phyloP scores from a whole-genome alignment of 352 stramenopile genomes.

The Elongisporangium prolatum region DNA sequence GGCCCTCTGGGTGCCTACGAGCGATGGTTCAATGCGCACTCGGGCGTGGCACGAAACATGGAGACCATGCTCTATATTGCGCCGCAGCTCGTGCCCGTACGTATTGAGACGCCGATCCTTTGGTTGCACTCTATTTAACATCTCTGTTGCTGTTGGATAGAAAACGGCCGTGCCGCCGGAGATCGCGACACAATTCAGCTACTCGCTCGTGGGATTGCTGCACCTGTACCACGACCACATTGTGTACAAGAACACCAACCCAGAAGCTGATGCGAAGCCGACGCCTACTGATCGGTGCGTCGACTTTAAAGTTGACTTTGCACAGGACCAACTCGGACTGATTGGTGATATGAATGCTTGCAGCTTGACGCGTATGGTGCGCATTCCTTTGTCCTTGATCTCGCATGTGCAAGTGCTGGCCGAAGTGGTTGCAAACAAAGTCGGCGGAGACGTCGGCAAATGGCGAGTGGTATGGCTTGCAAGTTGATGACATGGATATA shows the following conservation, averaged over 20 bases:
- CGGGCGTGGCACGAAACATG: slow-evolving; percentile 61
- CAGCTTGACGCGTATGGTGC: slow-evolving; percentile 52
- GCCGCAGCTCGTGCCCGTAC: slow-evolving; percentile 70
- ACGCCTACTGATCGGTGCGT: slow-evolving; percentile 24
- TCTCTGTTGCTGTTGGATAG: slow-evolving; percentile 11
- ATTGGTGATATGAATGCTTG: neutral
- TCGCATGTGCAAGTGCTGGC: slow-evolving; percentile 77
- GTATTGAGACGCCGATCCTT: slow-evolving; percentile 1
- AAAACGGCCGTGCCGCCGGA: slow-evolving; percentile 59
- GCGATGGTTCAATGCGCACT: slow-evolving; percentile 53
- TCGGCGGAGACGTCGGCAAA: slow-evolving; percentile 58
- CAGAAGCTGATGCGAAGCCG: slow-evolving; percentile 6
- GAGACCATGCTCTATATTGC: slow-evolving; percentile 77
- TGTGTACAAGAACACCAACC: slow-evolving; percentile 49
- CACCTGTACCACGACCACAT: slow-evolving; percentile 84
- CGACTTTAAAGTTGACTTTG: too few relatives aligned
- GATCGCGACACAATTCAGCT: slow-evolving; percentile 67
- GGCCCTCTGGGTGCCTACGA: slow-evolving; percentile 47
- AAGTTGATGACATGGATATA: neutral
- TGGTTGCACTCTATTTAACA: neutral
- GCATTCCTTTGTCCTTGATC: slow-evolving; percentile 72
- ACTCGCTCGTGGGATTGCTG: slow-evolving; percentile 71
- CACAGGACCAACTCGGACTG: slow-evolving; percentile 3
- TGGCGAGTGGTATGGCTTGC: slow-evolving; percentile 57
- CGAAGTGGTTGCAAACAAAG: slow-evolving; percentile 68